A percentile compares a stretch with the other conserved stretches of the same genome.
phyloP scores from a whole-genome alignment of 2,329 filamentous ascomycete species.

The Alternaria tenuissima region DNA sequence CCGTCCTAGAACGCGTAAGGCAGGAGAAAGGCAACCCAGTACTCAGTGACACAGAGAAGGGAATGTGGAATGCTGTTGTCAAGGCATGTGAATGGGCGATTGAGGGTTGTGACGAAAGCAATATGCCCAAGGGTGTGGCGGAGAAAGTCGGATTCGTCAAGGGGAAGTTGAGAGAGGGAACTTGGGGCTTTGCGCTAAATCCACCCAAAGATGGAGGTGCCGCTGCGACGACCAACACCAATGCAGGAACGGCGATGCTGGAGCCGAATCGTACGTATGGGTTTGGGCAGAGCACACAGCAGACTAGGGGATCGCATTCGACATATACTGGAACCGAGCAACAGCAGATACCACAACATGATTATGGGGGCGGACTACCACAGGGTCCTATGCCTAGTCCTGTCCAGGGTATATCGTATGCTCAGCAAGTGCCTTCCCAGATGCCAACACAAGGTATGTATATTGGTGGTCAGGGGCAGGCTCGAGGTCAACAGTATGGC shows the following conservation, averaged over 20 bases:
- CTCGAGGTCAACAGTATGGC: not conserved
- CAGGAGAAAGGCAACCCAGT: conserved; percentile 32
- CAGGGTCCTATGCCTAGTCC: not conserved
- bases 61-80: conserved; percentile 36
- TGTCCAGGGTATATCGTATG: conserved; percentile 5
- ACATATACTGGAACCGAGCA: not conserved
- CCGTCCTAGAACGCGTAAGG: conserved; percentile 37
- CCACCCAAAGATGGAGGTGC: not conserved
- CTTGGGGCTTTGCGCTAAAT: conserved; percentile 29
- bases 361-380: not conserved
- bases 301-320: conserved; percentile 1
- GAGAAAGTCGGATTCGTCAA: conserved; percentile 37
- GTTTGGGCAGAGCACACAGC: conserved; percentile 12
- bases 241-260: not conserved
- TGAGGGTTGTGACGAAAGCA: conserved; percentile 29
- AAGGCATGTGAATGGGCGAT: conserved; percentile 39
- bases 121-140: conserved; percentile 36
- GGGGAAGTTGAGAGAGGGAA: conserved; percentile 34
- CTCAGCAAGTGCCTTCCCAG: conserved; percentile 6
- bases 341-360: conserved; percentile 1
- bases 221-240: not conserved
- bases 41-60: conserved; percentile 23
- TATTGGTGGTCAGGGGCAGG: not conserved
- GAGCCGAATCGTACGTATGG: conserved; percentile 18
- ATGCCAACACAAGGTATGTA: conserved; percentile 7